These are phyloP conservation scores for Ambrosiella beaveri DNA, from an alignment of 2,329 filamentous ascomycete species.

Conservation along the genomic window DNA sequence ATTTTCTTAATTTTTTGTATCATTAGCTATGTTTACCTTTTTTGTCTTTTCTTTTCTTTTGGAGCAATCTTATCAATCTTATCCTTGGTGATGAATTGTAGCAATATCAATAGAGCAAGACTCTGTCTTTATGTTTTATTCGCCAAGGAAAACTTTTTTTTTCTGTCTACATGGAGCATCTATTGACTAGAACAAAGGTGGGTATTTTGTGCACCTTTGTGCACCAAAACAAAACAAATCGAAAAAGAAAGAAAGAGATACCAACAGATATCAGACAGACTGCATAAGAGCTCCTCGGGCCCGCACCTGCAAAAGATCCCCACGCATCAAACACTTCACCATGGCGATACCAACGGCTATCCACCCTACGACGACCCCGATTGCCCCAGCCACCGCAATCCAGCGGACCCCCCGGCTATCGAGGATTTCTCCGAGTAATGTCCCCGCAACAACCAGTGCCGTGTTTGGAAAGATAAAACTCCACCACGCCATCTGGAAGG, in stretches of 20 bases:
- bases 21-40: background rate
- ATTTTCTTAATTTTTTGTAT: background rate
- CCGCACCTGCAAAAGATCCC: background rate
- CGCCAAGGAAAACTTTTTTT: too few relatives aligned
- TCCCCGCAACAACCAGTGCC: conserved; percentile 56
- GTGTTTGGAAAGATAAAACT: conserved; percentile 72
- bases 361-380: conserved; percentile 51
- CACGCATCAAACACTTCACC: conserved; percentile 35
- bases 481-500: conserved; percentile 76
- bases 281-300: background rate
- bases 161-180: too few relatives aligned
- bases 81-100: too few relatives aligned
- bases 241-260: background rate
- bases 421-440: conserved; percentile 49
- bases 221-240: background rate
- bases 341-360: conserved; percentile 51
- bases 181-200: too few relatives aligned
- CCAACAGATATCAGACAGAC: background rate
- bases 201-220: too few relatives aligned
- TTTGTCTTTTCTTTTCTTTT: background rate
- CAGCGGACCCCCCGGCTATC: conserved; percentile 43
- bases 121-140: too few relatives aligned
- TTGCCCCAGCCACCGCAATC: conserved; percentile 49
- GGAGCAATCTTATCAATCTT: too few relatives aligned
- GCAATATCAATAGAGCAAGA: too few relatives aligned